These are phyloP conservation scores for Hyaloscypha hepaticicola DNA, from an alignment of 495 filamentous ascomycete genomes.

Conservation along the genomic window DNA sequence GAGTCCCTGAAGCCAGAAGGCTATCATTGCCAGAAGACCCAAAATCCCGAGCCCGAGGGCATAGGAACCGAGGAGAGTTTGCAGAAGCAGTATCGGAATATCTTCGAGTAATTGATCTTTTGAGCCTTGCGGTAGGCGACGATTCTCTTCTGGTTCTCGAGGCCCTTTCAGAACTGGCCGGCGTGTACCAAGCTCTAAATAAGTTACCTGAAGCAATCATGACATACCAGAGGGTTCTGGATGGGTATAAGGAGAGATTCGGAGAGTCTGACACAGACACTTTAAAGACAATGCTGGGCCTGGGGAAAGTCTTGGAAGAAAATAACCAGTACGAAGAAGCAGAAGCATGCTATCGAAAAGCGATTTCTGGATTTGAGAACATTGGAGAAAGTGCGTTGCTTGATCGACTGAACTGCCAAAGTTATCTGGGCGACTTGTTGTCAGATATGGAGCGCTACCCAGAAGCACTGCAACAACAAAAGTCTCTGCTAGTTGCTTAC, in stretches of 20 bases:
- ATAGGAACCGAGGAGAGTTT: neutral
- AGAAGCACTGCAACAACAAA: neutral
- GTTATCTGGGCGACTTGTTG: neutral
- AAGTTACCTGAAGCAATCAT: neutral
- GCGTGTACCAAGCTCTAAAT: neutral
- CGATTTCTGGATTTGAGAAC: neutral
- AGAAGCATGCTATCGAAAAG: neutral
- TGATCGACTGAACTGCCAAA: slow-evolving; percentile 7
- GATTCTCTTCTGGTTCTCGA: neutral
- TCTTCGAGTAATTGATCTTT: neutral
- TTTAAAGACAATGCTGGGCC: neutral
- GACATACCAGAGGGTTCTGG: neutral
- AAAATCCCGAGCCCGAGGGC: neutral
- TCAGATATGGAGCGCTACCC: neutral
- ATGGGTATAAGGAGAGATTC: neutral
- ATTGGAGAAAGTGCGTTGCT: neutral
- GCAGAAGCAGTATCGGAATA: neutral
- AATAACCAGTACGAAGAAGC: neutral
- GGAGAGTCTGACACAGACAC: neutral
- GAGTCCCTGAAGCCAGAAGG: neutral
- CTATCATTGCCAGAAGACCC: neutral
- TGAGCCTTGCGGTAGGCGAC: too few relatives aligned
- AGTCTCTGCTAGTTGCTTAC: neutral
- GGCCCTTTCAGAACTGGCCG: neutral
- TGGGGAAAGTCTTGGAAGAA: neutral